Evolutionary conservation across 805 yeast genomes (phyloP).

Genomic region (Candida railenensis): DNA sequence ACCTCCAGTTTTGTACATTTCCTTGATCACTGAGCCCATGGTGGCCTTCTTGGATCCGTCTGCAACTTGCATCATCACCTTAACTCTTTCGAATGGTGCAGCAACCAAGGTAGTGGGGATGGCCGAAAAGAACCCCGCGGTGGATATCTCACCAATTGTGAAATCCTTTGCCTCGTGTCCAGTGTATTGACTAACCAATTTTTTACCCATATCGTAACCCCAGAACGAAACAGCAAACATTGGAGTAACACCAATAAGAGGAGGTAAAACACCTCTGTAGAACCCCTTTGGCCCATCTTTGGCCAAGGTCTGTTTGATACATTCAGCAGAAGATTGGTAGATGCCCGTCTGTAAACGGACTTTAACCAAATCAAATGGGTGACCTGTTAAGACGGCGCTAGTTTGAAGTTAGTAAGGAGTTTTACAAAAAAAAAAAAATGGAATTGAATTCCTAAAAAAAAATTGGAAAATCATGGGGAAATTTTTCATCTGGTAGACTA

Average conservation of each 20-base stretch:
- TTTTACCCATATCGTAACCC: slow-evolving; percentile 96
- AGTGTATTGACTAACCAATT: slow-evolving; percentile 51
- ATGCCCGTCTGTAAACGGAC: slow-evolving; percentile 89
- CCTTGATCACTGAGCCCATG: slow-evolving; percentile 61
- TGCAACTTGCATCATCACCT: slow-evolving; percentile 87
- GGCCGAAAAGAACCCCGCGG: slow-evolving; percentile 94
- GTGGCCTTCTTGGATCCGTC: slow-evolving; percentile 42
- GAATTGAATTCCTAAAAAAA: too few species aligned
- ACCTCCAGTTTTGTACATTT: slow-evolving; percentile 79
- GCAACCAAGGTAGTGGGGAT: slow-evolving; percentile 93
- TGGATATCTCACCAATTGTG: slow-evolving; percentile 67
- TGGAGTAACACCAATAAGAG: slow-evolving; percentile 94
- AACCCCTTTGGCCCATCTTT: slow-evolving; percentile 77
- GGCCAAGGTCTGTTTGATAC: slow-evolving; percentile 68
- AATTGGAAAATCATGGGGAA: neutral
- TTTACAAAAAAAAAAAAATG: too few species aligned
- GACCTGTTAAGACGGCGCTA: slow-evolving; percentile 91
- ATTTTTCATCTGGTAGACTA: neutral
- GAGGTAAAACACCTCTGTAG: slow-evolving; percentile 93
- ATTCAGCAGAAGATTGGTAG: slow-evolving; percentile 59
- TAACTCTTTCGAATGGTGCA: slow-evolving; percentile 96
- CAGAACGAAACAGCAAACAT: slow-evolving; percentile 98
- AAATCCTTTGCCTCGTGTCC: slow-evolving; percentile 44
- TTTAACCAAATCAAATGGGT: slow-evolving; percentile 91
- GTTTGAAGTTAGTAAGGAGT: neutral